Percentiles rank a stretch among this genome's conserved stretches.
These are phyloP conservation scores for Sordariomycetes sp. DNA, from an alignment of 2,329 filamentous ascomycete species.

Conservation along the genomic window DNA sequence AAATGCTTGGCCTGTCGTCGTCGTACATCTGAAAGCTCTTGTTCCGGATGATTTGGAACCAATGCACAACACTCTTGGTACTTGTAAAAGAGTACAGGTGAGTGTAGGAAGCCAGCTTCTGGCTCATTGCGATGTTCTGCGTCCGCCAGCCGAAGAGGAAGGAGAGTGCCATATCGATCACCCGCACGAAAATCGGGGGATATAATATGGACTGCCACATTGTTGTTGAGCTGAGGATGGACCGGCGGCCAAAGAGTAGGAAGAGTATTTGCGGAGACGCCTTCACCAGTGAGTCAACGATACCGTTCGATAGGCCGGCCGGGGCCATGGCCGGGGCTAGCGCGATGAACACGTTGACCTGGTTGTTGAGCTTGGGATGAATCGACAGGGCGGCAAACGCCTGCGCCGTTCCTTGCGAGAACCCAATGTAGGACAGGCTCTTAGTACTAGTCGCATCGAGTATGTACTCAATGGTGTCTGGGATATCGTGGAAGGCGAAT, in stretches of 20 bases:
- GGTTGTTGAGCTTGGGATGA: conserved; percentile 81
- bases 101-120: conserved; percentile 91
- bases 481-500: conserved; percentile 96
- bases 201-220: conserved; percentile 98
- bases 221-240: conserved; percentile 82
- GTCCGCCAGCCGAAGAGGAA: conserved; percentile 89
- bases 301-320: conserved; percentile 75
- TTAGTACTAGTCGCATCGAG: conserved; percentile 71
- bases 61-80: conserved; percentile 94
- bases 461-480: conserved; percentile 87
- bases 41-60: conserved; percentile 98
- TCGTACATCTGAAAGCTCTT: conserved; percentile 98
- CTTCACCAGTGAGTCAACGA: conserved; percentile 89
- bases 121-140: conserved; percentile 69
- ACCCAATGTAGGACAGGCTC: conserved; percentile 90
- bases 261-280: conserved; percentile 88
- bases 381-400: conserved; percentile 90
- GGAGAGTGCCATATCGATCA: conserved; percentile 71
- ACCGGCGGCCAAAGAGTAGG: conserved; percentile 82
- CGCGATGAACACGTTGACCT: conserved; percentile 92
- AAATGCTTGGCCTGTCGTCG: conserved; percentile 75
- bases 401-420: conserved; percentile 94
- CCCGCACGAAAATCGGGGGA: conserved; percentile 79
- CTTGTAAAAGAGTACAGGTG: conserved; percentile 96
- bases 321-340: conserved; percentile 95